Conservation (phyloP, 768 basidiomycete genomes). For the Nidularia sp. region DNA sequence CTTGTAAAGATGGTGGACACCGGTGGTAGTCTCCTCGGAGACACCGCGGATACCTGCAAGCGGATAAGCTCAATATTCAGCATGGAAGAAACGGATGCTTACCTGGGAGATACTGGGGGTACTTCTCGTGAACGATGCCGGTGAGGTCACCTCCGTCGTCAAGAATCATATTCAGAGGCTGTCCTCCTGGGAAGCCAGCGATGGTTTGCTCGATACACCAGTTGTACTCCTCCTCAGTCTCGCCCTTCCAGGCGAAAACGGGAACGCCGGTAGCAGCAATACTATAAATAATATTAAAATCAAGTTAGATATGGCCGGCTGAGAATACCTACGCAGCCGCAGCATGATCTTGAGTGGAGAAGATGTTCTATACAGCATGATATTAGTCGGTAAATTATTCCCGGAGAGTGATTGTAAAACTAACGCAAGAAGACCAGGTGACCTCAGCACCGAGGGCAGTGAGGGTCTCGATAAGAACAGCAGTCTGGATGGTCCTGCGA, state of each 20-base stretch:
- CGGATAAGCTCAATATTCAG: slow-evolving; percentile 1
- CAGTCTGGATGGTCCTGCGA: slow-evolving; percentile 93
- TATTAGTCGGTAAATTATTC: not conserved
- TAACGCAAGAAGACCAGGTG: slow-evolving; percentile 95
- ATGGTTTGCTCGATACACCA: slow-evolving; percentile 99
- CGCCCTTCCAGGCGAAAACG: slow-evolving; percentile 99
- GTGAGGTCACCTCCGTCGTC: slow-evolving; percentile 99
- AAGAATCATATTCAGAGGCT: slow-evolving; percentile 96
- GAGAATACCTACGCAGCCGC: slow-evolving; percentile 77
- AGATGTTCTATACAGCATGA: slow-evolving; percentile 73
- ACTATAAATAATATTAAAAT: slow-evolving; percentile 29
- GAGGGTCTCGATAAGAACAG: slow-evolving; percentile 97
- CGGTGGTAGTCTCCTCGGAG: slow-evolving; percentile 99
- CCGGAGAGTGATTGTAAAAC: slow-evolving; percentile 20
- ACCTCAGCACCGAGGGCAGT: slow-evolving; percentile 95
- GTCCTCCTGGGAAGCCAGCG: slow-evolving; percentile 77
- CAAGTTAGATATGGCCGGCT: not conserved
- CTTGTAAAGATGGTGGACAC: slow-evolving; percentile 99
- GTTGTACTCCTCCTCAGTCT: slow-evolving; percentile 96
- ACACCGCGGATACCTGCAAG: slow-evolving; percentile 79
- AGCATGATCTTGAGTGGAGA: slow-evolving; percentile 99
- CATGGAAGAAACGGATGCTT: slow-evolving; percentile 3
- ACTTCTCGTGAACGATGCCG: slow-evolving; percentile 92
- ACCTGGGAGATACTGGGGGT: slow-evolving; percentile 84
- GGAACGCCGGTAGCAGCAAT: slow-evolving; percentile 98